These are phyloP conservation scores for Silene latifolia DNA, from an alignment of 148 eudicot genomes.

Conservation along the genomic window DNA sequence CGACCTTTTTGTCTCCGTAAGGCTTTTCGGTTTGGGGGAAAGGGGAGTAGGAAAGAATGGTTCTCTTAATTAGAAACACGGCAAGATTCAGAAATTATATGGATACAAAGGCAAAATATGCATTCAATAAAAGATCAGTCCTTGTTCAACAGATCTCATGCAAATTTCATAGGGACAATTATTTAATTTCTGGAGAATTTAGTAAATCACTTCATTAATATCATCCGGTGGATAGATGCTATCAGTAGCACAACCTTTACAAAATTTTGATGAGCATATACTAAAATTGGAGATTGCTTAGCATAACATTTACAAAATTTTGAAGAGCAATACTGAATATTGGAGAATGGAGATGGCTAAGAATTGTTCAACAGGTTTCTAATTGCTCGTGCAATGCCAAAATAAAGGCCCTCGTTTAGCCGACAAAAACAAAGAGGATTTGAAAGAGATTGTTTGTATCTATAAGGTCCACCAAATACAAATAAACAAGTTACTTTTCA, in stretches of 20 bases:
- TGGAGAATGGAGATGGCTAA: not conserved
- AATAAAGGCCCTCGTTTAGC: not conserved
- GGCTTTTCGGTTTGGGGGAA: not conserved
- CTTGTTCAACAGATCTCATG: not conserved
- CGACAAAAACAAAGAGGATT: not conserved
- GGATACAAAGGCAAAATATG: not conserved
- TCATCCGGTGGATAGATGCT: not conserved
- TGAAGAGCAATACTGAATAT: not conserved
- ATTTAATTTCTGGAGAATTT: too few relatives aligned
- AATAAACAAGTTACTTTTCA: not conserved
- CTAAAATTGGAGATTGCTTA: not conserved
- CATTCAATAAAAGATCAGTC: not conserved
- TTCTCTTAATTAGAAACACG: conserved; percentile 6
- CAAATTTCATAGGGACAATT: too few relatives aligned
- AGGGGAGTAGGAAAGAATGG: not conserved
- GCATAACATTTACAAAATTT: not conserved
- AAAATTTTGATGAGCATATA: not conserved
- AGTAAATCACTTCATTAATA: not conserved
- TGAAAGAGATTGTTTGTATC: not conserved
- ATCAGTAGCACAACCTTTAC: not conserved
- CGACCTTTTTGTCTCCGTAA: not conserved
- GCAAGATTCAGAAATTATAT: not conserved
- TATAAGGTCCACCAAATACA: not conserved
- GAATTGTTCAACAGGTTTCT: not conserved
- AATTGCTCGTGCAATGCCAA: not conserved